Base-by-base conservation (phyloP, 2,329 filamentous ascomycete genomes). In the Botrytis elliptica region DNA sequence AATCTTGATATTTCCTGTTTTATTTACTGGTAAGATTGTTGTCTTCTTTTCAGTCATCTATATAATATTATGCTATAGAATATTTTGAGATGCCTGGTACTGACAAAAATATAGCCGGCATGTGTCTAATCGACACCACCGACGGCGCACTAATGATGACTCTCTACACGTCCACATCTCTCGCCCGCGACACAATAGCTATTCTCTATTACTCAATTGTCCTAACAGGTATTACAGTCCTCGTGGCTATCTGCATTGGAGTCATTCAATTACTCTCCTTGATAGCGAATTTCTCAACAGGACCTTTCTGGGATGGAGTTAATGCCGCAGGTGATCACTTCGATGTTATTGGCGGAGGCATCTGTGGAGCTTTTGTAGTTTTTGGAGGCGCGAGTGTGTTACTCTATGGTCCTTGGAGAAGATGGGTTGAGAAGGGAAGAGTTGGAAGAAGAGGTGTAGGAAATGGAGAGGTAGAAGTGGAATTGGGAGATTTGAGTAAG, bases 71-170 rank as follows among this genome's bases (percentile, higher is more conserved):
- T 33, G 33, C 33, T 7, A 8, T n/a, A 14, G 25, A 18, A 16
- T 14, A 12, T 5, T 22, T 0, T 44, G 18, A 33, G 12, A 14
- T 9, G 44, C 33, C 4, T 29, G 25, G 25, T 16, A 33, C 59
- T 59, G 49, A 60, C 18, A 40, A 18, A 25, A 42, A 1, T 33
- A 20, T 67, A 91, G 93, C 92, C 0, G 96, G 94, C 74, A 98
- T 99, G 96, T 98, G 95, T 82, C 87, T 98, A 36, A 85, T 98
- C 9, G 96, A 98, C 82, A 98, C 95, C 0, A 92, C 91, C 0
- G 96, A 98, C 79, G 95, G 95, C 38, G 95, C 95, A 1, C 86
- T 98, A 33, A 98, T 98, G 95, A 95, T 97, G 89, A 91, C 92
- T 0, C 86, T 98, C 1, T 98, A 99, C 83, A 94, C 95, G 0